Base-by-base conservation (phyloP, 305 asterid species). In the Fraxinus floribunda region DNA sequence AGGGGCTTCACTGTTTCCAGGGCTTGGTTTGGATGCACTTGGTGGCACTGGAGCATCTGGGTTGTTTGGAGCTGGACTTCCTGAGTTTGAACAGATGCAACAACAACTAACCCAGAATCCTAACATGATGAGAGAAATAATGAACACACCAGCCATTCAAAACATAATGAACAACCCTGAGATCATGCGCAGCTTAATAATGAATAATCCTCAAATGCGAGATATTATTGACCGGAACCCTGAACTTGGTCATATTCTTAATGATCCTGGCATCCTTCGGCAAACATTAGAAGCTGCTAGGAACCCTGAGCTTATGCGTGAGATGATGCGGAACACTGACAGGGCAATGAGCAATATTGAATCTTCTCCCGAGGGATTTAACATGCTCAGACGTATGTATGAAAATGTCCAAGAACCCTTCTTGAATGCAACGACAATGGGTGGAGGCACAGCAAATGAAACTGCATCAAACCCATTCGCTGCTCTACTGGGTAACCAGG, bases 351-450 rank as follows among this genome's bases (percentile, higher is more conserved):
- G 95, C 82, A 92, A 92, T 83, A 90, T 91, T 81, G 97, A 92
- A 89, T 90, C 97, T 71, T 92, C 97, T 86, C 97, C 97, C 0
- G 97, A 91, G 88, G 97, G 97, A 22, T 93, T 93, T 87, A 93
- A 93, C 93, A 90, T 91, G 94, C 95, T 93, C 57, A 90, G 97
- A 71, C 93, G 97, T 79, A 93, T 93, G 97, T 93, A 93, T 80
- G 95, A 93, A 81, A 93, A 93, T 85, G 97, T 93, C 77, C 95
- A 93, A 84, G 95, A 93, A 78, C 97, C 97, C 46, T 86, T 93
- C 81, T 76, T 93, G 88, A 93, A 93, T 79, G 97, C 95, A 49
- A 86, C 97, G 5, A 85, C 92, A 16, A 85, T 79, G 86, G 89
- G 90, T 84, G 94, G 92, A 29, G 86, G 87, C 15, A 76, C 86